These are phyloP conservation scores for Ceratobasidium sp. DNA, from an alignment of 1,284 basidiomycete genomes.

Conservation along the genomic window DNA sequence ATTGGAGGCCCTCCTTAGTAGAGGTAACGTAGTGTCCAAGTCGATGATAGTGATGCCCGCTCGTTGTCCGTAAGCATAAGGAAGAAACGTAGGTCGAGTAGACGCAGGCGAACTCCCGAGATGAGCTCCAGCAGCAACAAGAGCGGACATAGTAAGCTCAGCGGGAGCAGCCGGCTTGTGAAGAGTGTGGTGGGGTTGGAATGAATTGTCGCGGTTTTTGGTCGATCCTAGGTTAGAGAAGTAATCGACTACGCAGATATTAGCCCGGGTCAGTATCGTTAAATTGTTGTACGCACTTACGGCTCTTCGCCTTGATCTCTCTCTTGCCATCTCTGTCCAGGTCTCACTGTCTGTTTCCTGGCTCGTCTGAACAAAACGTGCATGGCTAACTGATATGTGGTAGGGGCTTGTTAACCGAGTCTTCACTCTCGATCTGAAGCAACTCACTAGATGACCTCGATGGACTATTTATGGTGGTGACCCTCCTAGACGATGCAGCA, in stretches of 20 bases:
- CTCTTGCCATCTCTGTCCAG: constrained; percentile 51
- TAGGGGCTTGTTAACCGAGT: not conserved
- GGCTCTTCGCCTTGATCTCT: constrained; percentile 59
- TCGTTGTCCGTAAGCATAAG: constrained; percentile 95
- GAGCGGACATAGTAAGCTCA: constrained; percentile 85
- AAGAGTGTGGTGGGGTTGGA: constrained; percentile 79
- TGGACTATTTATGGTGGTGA: not conserved
- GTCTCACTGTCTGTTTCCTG: constrained; percentile 17
- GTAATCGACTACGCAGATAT: constrained; percentile 66
- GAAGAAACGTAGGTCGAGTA: constrained; percentile 89
- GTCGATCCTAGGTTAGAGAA: constrained; percentile 83
- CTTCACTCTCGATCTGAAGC: not conserved
- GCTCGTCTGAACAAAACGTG: constrained; percentile 25
- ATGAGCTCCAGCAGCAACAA: constrained; percentile 94
- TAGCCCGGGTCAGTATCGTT: constrained; percentile 45
- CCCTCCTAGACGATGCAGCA: not conserved
- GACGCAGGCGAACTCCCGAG: constrained; percentile 89
- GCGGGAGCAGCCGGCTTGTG: constrained; percentile 73
- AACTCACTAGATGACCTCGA: constrained; percentile 3
- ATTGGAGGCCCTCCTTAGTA: constrained; percentile 90
- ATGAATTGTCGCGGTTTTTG: constrained; percentile 77
- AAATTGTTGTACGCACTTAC: constrained; percentile 35
- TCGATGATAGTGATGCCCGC: constrained; percentile 95
- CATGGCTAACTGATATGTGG: not conserved
- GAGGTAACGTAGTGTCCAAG: constrained; percentile 92